Percentiles rank a stretch among this genome's conserved stretches.
phyloP scores from a whole-genome alignment of 805 yeast genomes.

The Saccharomyces kudriavzevii region DNA sequence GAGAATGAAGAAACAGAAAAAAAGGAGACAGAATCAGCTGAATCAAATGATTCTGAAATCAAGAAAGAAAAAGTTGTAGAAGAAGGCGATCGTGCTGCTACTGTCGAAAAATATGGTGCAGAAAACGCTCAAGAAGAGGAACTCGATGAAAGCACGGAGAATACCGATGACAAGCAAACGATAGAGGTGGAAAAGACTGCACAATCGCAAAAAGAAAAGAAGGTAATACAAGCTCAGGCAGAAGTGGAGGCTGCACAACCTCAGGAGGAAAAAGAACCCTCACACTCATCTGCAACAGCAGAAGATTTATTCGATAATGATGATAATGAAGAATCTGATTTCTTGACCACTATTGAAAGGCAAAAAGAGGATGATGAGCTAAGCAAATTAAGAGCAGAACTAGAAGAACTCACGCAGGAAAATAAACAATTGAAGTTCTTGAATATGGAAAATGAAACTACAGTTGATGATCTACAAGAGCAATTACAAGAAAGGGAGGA shows the following conservation, averaged over 20 bases:
- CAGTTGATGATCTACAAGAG: conserved; percentile 31
- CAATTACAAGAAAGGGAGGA: conserved; percentile 21
- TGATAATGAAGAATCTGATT: conserved; percentile 19
- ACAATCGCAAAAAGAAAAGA: not conserved
- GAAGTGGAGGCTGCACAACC: not conserved
- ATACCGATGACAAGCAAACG: conserved; percentile 3
- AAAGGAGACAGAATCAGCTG: conserved; percentile 3
- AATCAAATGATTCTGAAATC: not conserved
- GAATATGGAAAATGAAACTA: conserved; percentile 29
- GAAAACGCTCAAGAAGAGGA: not conserved
- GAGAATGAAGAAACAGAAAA: not conserved
- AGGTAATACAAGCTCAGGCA: not conserved
- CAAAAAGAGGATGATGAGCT: conserved; percentile 32
- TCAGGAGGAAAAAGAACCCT: not conserved
- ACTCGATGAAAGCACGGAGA: conserved; percentile 1
- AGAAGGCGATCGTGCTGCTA: not conserved
- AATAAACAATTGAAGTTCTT: conserved; percentile 28
- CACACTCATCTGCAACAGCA: not conserved
- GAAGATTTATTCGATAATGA: conserved; percentile 11
- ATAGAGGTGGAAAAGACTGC: not conserved
- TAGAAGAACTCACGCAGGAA: conserved; percentile 32
- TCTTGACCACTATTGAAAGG: conserved; percentile 24
- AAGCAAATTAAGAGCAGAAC: conserved; percentile 31
- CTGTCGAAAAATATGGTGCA: not conserved
- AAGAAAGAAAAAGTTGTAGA: not conserved